phyloP scores from a whole-genome alignment of 2,329 filamentous ascomycete genomes.

The Xylariaceae sp. region DNA sequence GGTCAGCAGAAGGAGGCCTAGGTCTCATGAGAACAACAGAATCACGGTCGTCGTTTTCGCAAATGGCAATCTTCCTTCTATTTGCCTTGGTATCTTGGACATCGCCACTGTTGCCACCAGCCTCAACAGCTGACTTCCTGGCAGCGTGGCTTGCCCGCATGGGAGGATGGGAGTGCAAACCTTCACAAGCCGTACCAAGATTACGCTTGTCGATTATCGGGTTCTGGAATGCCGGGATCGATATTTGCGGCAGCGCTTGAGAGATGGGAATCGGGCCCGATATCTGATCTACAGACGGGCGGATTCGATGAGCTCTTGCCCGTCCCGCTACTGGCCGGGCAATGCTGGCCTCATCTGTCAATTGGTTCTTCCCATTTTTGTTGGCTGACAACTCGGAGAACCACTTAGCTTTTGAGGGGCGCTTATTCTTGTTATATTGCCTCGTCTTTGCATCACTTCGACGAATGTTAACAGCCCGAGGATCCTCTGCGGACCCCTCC shows the following conservation, averaged over 20 bases:
- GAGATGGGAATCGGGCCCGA: not conserved
- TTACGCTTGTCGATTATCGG: slow-evolving; percentile 6
- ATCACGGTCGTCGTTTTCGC: not conserved
- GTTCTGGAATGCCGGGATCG: not conserved
- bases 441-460: not conserved
- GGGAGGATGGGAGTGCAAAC: slow-evolving; percentile 25
- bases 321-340: not conserved
- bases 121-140: not conserved
- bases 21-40: not conserved
- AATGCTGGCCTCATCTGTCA: not conserved
- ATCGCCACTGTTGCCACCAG: not conserved
- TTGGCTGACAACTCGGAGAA: not conserved
- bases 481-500: not conserved
- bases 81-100: slow-evolving; percentile 1
- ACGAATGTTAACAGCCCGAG: not conserved
- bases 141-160: not conserved
- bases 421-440: not conserved
- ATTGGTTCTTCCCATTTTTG: not conserved
- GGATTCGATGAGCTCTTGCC: not conserved
- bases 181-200: slow-evolving; percentile 19
- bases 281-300: not conserved
- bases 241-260: not conserved
- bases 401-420: not conserved
- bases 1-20: not conserved
- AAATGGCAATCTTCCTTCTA: slow-evolving; percentile 1